Evolutionary conservation across 2,329 filamentous ascomycete genomes (phyloP), one percentile per base, ranked within the genome.

Genomic region (Plenodomus lindquistii): DNA sequence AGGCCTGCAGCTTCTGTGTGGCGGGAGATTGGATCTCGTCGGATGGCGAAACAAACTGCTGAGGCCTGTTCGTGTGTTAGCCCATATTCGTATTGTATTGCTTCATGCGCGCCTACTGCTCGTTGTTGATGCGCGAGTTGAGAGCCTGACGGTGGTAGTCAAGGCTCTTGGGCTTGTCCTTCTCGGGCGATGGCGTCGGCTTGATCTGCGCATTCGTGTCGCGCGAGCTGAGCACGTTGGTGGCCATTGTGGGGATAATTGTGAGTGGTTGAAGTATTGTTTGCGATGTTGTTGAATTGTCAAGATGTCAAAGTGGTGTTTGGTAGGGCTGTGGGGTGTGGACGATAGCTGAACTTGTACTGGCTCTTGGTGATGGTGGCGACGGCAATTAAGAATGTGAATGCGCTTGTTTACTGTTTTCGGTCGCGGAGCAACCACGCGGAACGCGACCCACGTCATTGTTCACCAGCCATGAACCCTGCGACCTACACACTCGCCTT

Each of bases 21-120:
- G 89, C 91, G 29, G 90, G 90, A 63, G 87, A 91, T 85, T 91
- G 89, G 78, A 95, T 92, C 74, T 85, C 85, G 73, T 95, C 90
- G n/a, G 88, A 92, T 2, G 90, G 90, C 16, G 88, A 92, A 70
- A 92, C 79, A 75, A 92, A 93, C 59, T 81, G 77, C 62, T 79
- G 76, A 42, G 76, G 75, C 59, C 75, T 73, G 61, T 57, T 9
- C 38, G 11, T 10, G n/a, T 7, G 37, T 70, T 51, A 70, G 63
- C 6, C 24, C 35, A 8, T 8, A 27, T 40, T 16, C 37, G 3
- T 37, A 24, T 24, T 7, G 6, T 15, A 7, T 21, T 27, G 37
- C 21, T 3, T 13, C 3, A 11, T 13, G 37, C 24, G 24, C 21
- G 76, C 84, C 59, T 78, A 89, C 87, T 83, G 77, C 57, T 82